phyloP scores from a whole-genome alignment of 225 moss, liverwort and hornwort species.

The Pseudisothecium myosuroides region DNA sequence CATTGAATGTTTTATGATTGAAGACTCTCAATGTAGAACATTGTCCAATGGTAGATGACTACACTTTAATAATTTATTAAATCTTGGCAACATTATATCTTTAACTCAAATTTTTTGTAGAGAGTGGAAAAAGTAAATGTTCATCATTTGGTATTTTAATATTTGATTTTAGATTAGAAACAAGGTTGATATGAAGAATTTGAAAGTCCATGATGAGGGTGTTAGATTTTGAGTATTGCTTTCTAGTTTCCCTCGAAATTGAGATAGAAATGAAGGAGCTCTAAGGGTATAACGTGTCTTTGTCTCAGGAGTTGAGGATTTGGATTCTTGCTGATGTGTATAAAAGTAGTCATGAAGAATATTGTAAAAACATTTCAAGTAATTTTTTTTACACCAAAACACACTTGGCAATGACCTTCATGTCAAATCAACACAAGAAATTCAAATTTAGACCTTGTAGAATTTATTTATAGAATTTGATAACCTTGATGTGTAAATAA shows the following conservation, averaged over 20 bases:
- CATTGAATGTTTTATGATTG: neutral
- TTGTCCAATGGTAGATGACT: neutral
- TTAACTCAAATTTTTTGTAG: neutral
- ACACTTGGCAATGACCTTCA: neutral
- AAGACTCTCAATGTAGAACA: neutral
- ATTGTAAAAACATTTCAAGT: too few species aligned
- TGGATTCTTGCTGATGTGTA: too few species aligned
- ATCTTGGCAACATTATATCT: neutral
- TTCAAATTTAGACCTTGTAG: neutral
- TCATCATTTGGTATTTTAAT: neutral
- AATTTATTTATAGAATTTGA: neutral
- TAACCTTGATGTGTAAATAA: neutral
- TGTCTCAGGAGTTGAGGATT: too few species aligned
- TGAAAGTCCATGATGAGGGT: neutral
- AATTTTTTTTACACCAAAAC: neutral
- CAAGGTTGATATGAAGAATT: neutral
- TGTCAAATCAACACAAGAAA: neutral
- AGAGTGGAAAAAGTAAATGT: neutral
- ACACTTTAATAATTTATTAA: neutral
- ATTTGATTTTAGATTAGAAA: neutral
- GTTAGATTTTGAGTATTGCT: neutral
- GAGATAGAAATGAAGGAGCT: fast-evolving
- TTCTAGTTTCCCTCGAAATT: neutral
- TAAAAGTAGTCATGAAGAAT: too few species aligned
- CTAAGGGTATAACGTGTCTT: too few species aligned